These are phyloP conservation scores for Sporothrix humicola DNA, from an alignment of 2,329 filamentous ascomycete species.

Conservation along the genomic window DNA sequence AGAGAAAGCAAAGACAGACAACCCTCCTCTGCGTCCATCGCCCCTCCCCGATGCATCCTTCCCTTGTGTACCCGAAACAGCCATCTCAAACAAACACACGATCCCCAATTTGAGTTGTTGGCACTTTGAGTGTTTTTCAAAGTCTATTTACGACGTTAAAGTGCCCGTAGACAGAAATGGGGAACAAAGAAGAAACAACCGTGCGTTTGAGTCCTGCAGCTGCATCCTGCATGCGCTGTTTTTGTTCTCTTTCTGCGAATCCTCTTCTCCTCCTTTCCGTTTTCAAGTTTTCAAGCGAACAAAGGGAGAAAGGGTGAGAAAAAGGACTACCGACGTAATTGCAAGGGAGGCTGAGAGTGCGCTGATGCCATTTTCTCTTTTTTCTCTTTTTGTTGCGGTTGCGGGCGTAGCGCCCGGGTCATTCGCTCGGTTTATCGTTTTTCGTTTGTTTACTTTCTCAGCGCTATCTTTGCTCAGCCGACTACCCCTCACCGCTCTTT, in stretches of 20 bases:
- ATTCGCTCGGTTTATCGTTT: neutral
- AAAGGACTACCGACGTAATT: neutral
- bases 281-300: neutral
- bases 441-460: constrained; percentile 27
- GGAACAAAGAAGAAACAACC: neutral
- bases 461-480: neutral
- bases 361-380: constrained; percentile 2
- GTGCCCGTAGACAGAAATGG: neutral
- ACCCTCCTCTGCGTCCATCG: neutral
- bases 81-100: constrained; percentile 21
- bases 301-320: neutral
- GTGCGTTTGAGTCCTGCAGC: neutral
- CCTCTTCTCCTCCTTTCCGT: neutral
- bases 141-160: neutral
- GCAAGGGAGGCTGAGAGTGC: neutral
- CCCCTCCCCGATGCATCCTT: constrained; percentile 6
- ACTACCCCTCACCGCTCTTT: constrained; percentile 28
- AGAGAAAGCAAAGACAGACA: neutral
- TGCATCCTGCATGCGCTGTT: constrained; percentile 1
- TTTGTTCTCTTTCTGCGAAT: neutral
- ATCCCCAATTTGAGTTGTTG: neutral
- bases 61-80: constrained; percentile 23
- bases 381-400: too few species aligned
- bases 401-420: neutral
- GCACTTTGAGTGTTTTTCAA: neutral